Evolutionary conservation across 345 rosid genomes (phyloP), one percentile per base, ranked within the genome.

Genomic region (Conringia planisiliqua): DNA sequence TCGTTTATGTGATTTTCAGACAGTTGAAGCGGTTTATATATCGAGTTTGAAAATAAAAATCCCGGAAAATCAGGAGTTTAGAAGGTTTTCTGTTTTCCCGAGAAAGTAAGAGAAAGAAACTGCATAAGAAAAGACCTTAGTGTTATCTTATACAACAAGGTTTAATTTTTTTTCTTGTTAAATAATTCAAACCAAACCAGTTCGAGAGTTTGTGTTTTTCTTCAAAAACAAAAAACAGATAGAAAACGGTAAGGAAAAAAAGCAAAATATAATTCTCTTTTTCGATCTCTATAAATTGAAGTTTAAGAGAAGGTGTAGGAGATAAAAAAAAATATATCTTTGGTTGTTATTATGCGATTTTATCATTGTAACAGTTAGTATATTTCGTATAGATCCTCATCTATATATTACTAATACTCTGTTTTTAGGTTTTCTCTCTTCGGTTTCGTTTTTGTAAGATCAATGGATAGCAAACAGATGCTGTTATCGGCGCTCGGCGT

Each of bases 391-490:
- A 65, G 36, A 22, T 65, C 65, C 22, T 65, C 5, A 36, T 55
- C 4, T 13, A 7, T 66, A 13, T 66, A 54, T 7, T 9, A 58
- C 20, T 67, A 42, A 32, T 33, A 62, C 64, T 76, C 18, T 68
- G 56, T 29, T 63, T 42, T 40, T 30, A 3, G 3, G 24, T 40
- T 14, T n/a, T 9, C 8, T 2, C 7, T 27, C 10, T 54, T 27
- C 0, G 33, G 5, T 14, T n/a, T 52, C 13, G 43, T 29, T 6
- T 68, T 60, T 40, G 62, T 50, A 60, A 54, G 78, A 62, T 62
- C 46, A 27, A 78, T 78, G 81, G 81, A 78, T 42, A 72, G 74
- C 47, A 78, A 78, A 61, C 81, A 78, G 78, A 78, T 78, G 78
- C 62, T 78, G 6, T 73, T 79, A 7, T 79, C 82, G 55, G 82